Evolutionary conservation across 306 rosid genomes (phyloP).

Genomic region (Cercis canadensis): DNA sequence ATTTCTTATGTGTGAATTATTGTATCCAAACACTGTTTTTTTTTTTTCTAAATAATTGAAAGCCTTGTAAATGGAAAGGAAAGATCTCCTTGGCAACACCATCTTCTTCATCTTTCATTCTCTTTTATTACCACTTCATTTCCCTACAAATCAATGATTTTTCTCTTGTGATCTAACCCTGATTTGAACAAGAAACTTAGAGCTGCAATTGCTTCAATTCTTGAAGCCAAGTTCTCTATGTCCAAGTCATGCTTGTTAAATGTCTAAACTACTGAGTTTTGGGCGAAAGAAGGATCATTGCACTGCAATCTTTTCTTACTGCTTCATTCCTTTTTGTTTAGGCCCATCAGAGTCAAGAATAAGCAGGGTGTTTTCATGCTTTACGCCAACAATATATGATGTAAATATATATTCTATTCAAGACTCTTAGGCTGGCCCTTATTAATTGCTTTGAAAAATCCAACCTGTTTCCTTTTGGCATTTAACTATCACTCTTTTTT

Average conservation of each 20-base stretch:
- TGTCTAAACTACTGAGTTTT: slow-evolving; percentile 11
- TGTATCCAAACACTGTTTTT: too few species aligned
- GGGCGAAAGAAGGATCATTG: slow-evolving; percentile 24
- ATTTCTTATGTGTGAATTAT: too few species aligned
- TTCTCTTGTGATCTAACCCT: too few species aligned
- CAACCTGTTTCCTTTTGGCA: slow-evolving; percentile 5
- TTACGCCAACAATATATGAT: slow-evolving; percentile 87
- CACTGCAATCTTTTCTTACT: slow-evolving; percentile 47
- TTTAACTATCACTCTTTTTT: slow-evolving; percentile 23
- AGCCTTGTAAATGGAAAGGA: too few species aligned
- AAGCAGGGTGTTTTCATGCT: slow-evolving; percentile 87
- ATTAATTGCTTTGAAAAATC: slow-evolving; percentile 10
- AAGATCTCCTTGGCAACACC: too few species aligned
- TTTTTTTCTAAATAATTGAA: too few species aligned
- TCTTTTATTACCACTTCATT: too few species aligned
- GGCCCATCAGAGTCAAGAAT: slow-evolving; percentile 81
- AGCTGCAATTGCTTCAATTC: slow-evolving; percentile 59
- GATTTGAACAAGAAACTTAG: slow-evolving; percentile 69
- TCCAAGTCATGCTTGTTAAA: slow-evolving; percentile 64
- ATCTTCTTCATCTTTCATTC: too few species aligned
- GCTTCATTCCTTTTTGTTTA: slow-evolving; percentile 76
- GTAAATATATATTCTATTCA: slow-evolving; percentile 61
- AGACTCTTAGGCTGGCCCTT: slow-evolving; percentile 38
- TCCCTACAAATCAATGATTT: too few species aligned
- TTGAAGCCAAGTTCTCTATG: slow-evolving; percentile 63